phyloP scores from a whole-genome alignment of 208 protist genomes.

The Histomonas meleagridis region DNA sequence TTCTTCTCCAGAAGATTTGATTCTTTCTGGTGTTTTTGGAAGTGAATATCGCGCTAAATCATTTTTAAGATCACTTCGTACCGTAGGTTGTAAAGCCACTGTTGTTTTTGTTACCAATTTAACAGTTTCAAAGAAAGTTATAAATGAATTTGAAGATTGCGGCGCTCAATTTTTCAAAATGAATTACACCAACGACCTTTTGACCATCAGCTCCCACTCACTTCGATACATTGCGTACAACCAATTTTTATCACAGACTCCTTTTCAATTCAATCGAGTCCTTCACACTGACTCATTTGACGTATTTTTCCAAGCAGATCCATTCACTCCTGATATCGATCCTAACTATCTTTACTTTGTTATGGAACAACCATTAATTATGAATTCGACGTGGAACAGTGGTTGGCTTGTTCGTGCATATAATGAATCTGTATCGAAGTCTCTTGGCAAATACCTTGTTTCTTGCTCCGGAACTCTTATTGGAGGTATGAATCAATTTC shows the following conservation, averaged over 20 bases:
- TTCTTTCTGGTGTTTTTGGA: not conserved
- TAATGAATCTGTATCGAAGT: not conserved
- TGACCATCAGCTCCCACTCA: not conserved
- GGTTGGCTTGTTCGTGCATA: conserved; percentile 1
- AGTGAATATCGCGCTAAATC: no score
- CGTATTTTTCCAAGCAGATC: conserved; percentile 30
- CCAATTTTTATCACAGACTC: not conserved
- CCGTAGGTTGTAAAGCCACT: not conserved
- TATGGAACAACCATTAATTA: not conserved
- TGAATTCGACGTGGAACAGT: not conserved
- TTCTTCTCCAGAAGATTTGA: not conserved
- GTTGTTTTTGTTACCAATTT: not conserved
- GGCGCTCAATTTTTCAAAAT: not conserved
- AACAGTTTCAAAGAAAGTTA: not conserved
- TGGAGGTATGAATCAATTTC: not conserved
- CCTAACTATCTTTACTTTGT: not conserved
- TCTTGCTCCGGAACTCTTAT: conserved; percentile 26
- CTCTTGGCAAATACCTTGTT: not conserved
- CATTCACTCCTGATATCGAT: not conserved
- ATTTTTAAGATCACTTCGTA: not conserved
- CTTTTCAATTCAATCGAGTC: not conserved
- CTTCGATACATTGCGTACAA: not conserved
- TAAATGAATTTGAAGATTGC: not conserved
- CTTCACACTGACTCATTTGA: conserved; percentile 16
- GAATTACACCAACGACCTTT: not conserved